Conservation (phyloP, 192 early-diverging fungal species). For the Rhizophagus sp. region DNA sequence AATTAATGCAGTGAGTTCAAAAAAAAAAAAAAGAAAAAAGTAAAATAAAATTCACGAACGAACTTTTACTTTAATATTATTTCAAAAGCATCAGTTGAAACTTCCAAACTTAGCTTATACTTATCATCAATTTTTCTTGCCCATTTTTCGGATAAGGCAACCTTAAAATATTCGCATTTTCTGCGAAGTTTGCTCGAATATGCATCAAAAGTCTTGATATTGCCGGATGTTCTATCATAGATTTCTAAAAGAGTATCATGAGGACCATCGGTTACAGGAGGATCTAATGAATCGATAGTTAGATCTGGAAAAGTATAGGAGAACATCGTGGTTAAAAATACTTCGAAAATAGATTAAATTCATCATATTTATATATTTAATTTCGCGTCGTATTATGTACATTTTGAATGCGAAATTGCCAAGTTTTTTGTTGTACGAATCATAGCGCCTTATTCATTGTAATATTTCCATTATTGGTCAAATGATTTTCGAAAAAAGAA, state of each 20-base stretch:
- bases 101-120: slow-evolving; percentile 7
- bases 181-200: slow-evolving; percentile 2
- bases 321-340: not conserved
- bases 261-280: not conserved
- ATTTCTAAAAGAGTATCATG: slow-evolving; percentile 24
- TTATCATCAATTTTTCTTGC: slow-evolving; percentile 15
- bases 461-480: not conserved
- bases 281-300: not conserved
- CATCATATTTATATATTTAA: not conserved
- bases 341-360: not conserved
- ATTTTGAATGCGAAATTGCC: too few species aligned
- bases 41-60: not conserved
- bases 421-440: not conserved
- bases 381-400: too few species aligned
- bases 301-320: not conserved
- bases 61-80: slow-evolving; percentile 9
- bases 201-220: slow-evolving; percentile 13
- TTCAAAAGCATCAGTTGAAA: slow-evolving; percentile 14
- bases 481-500: too few species aligned
- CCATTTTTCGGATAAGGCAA: slow-evolving; percentile 12
- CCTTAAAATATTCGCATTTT: slow-evolving; percentile 19
- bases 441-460: not conserved
- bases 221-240: not conserved
- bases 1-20: not conserved
- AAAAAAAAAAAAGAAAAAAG: not conserved